Percentiles rank a stretch among this genome's conserved stretches.
phyloP scores from a whole-genome alignment of 192 early-diverging fungal species.

The Coemansia sp. region DNA sequence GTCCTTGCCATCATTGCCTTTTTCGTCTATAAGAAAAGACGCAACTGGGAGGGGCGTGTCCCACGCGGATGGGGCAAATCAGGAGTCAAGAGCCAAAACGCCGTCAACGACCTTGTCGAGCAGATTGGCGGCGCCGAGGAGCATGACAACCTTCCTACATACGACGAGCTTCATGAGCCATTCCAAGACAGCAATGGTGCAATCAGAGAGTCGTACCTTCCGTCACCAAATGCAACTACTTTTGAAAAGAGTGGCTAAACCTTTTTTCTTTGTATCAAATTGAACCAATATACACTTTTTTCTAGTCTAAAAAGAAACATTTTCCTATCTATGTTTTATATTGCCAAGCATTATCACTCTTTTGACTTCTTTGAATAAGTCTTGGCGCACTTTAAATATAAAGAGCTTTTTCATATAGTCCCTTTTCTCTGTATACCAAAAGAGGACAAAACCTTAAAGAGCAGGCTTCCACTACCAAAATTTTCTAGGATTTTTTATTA shows the following conservation, averaged over 20 bases:
- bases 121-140: slow-evolving; percentile 16
- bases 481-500: neutral
- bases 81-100: slow-evolving; percentile 11
- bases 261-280: neutral
- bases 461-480: too few species aligned
- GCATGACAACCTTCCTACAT: slow-evolving; percentile 11
- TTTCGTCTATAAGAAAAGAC: slow-evolving; percentile 13
- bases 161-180: slow-evolving; percentile 11
- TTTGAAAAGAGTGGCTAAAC: neutral
- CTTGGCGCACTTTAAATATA: neutral
- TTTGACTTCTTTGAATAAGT: slow-evolving; percentile 3
- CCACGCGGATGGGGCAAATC: neutral
- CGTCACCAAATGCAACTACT: neutral
- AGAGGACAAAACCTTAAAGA: too few species aligned
- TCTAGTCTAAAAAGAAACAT: neutral
- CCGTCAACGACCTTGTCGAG: slow-evolving; percentile 5
- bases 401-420: neutral
- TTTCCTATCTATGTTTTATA: neutral
- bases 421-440: neutral
- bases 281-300: neutral
- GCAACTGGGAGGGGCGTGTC: neutral
- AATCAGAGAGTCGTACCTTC: neutral
- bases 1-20: slow-evolving; percentile 11
- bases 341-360: neutral
- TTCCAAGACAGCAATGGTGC: neutral